phyloP scores from a whole-genome alignment of 1,284 basidiomycete species.

The Fomes fomentarius region DNA sequence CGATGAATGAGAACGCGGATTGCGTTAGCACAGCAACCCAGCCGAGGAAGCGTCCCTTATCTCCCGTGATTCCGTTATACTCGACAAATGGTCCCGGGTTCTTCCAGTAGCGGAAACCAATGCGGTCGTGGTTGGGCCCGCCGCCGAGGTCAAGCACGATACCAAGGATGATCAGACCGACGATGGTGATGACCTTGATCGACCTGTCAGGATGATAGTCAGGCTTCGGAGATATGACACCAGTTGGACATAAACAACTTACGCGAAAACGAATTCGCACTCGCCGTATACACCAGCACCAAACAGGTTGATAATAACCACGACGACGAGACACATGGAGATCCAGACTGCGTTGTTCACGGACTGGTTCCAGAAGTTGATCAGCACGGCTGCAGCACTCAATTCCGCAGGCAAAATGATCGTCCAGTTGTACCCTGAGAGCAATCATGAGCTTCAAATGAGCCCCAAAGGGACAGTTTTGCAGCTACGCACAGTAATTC shows the following conservation, averaged over 20 bases:
- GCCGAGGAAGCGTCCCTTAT: conserved; percentile 55
- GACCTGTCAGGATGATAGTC: conserved; percentile 35
- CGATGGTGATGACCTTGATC: conserved; percentile 63
- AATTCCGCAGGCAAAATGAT: conserved; percentile 63
- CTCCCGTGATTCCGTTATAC: conserved; percentile 45
- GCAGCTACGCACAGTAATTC: conserved; percentile 54
- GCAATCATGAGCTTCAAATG: neutral
- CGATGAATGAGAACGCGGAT: conserved; percentile 77
- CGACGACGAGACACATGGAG: conserved; percentile 60
- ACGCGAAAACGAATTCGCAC: conserved; percentile 58
- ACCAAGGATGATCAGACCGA: conserved; percentile 54
- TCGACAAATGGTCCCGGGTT: conserved; percentile 60
- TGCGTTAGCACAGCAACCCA: conserved; percentile 56
- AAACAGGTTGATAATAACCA: conserved; percentile 69
- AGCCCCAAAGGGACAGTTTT: neutral
- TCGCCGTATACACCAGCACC: conserved; percentile 55
- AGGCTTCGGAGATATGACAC: neutral
- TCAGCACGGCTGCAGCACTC: conserved; percentile 65
- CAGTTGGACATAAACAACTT: conserved; percentile 16
- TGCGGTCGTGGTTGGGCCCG: conserved; percentile 53
- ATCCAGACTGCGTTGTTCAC: conserved; percentile 67
- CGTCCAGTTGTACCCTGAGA: conserved; percentile 54
- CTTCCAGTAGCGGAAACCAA: conserved; percentile 56
- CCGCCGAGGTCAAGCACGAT: conserved; percentile 65
- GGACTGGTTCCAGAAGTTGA: conserved; percentile 61